These are phyloP conservation scores for Myxozyma vanderwaltii DNA, from an alignment of 805 yeast genomes.

Conservation along the genomic window DNA sequence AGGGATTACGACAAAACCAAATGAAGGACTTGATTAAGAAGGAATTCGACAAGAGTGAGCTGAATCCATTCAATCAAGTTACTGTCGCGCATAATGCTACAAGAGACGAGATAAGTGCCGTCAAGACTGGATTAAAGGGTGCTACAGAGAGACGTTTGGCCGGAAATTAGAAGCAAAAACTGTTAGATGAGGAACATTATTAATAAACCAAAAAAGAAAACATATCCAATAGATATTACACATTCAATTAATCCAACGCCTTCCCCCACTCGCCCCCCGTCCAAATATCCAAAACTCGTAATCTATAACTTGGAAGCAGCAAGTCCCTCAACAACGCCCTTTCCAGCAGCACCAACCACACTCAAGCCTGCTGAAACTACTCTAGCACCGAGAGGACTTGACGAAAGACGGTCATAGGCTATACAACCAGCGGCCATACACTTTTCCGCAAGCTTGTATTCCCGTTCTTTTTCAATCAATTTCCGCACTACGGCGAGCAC, in stretches of 20 bases:
- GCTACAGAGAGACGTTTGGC: slow-evolving; percentile 50
- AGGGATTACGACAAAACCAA: slow-evolving; percentile 79
- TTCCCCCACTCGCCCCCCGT: too few relatives aligned
- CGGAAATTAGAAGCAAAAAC: not conserved
- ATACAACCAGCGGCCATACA: slow-evolving; percentile 3
- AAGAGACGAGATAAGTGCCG: slow-evolving; percentile 50
- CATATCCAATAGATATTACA: too few relatives aligned
- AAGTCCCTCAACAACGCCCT: slow-evolving; percentile 25
- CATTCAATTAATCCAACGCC: too few relatives aligned
- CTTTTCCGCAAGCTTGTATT: slow-evolving; percentile 20
- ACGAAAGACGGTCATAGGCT: slow-evolving; percentile 14
- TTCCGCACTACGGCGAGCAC: slow-evolving; percentile 13
- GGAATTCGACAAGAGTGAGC: slow-evolving; percentile 79
- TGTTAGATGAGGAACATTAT: too few relatives aligned
- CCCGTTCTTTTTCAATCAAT: slow-evolving; percentile 18
- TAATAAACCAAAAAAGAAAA: not conserved
- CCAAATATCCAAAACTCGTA: too few relatives aligned
- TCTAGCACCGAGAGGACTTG: slow-evolving; percentile 13
- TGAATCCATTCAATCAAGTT: slow-evolving; percentile 84
- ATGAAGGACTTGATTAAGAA: slow-evolving; percentile 70
- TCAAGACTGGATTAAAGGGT: slow-evolving; percentile 53
- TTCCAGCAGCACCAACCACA: slow-evolving; percentile 18
- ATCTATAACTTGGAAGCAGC: not conserved
- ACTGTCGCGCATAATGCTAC: slow-evolving; percentile 65
- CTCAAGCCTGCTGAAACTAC: slow-evolving; percentile 1